Evolutionary conservation across 225 moss, liverwort and hornwort species (phyloP).

Genomic region (Lunularia cruciata): DNA sequence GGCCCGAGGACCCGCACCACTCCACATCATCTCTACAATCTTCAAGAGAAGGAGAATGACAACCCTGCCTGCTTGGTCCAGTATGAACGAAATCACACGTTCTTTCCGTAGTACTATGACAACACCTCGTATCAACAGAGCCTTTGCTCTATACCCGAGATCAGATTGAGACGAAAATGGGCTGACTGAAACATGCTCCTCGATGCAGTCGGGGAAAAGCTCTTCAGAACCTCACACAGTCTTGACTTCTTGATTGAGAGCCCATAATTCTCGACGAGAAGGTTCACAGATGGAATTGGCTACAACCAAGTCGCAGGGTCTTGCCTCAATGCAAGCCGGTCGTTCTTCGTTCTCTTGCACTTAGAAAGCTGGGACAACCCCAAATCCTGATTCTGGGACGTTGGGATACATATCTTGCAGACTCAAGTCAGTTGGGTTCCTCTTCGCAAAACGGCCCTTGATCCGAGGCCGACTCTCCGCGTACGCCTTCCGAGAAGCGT

Average conservation of each 20-base stretch:
- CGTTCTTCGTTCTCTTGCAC: neutral
- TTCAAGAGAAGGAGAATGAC: slow-evolving; percentile 6
- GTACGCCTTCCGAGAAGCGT: slow-evolving; percentile 87
- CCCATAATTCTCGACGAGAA: slow-evolving; percentile 1
- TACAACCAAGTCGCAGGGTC: slow-evolving; percentile 16
- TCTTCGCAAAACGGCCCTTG: slow-evolving; percentile 90
- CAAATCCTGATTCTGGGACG: slow-evolving; percentile 23
- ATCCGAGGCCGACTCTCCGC: slow-evolving; percentile 89
- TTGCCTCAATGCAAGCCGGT: slow-evolving; percentile 11
- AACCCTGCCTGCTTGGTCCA: slow-evolving; percentile 4
- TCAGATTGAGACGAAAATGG: slow-evolving; percentile 13
- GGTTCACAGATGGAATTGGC: neutral
- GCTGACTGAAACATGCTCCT: slow-evolving; percentile 21
- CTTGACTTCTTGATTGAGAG: slow-evolving; percentile 5
- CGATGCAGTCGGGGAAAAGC: neutral
- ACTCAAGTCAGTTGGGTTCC: slow-evolving; percentile 61
- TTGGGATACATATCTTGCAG: slow-evolving; percentile 32
- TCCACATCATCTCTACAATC: neutral
- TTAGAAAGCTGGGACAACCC: slow-evolving; percentile 26
- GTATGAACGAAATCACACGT: slow-evolving; percentile 10
- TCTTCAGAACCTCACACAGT: neutral
- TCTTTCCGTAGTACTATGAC: slow-evolving; percentile 15
- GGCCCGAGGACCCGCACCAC: neutral
- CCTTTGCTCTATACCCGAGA: slow-evolving; percentile 10
- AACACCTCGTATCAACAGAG: neutral